phyloP scores from a whole-genome alignment of 169 alveolate species.

The Plasmodium vinckei region DNA sequence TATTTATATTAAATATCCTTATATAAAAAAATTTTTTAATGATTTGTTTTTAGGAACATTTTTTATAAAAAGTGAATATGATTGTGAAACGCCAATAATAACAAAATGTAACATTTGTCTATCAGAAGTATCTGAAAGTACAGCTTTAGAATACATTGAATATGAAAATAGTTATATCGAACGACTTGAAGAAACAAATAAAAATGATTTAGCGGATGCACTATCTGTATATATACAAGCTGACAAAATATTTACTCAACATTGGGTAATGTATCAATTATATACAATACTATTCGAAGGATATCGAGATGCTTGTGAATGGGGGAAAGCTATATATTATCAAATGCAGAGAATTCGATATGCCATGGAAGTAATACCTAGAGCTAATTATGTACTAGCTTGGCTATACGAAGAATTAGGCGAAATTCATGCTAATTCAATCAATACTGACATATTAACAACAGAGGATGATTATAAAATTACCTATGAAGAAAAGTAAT shows the following conservation, averaged over 20 bases:
- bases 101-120: conserved; percentile 60
- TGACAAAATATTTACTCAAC: conserved; percentile 83
- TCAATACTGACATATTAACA: conserved; percentile 71
- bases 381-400: conserved; percentile 89
- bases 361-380: conserved; percentile 80
- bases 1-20: background rate
- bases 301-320: conserved; percentile 78
- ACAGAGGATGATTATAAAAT: conserved; percentile 67
- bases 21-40: too few species aligned
- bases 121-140: conserved; percentile 53
- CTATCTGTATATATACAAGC: conserved; percentile 80
- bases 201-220: conserved; percentile 80
- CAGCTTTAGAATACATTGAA: conserved; percentile 69
- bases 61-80: conserved; percentile 58
- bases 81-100: conserved; percentile 39
- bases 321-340: conserved; percentile 78
- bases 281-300: conserved; percentile 82
- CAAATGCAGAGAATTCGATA: conserved; percentile 78
- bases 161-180: conserved; percentile 77
- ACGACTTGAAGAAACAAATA: conserved; percentile 81
- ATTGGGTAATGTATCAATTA: conserved; percentile 82
- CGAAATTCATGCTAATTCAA: conserved; percentile 79
- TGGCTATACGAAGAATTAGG: conserved; percentile 90
- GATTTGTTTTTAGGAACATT: conserved; percentile 34
- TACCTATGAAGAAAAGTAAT: conserved; percentile 67